Conservation (phyloP, 352 stramenopile species). For the Hyphochytrium catenoides region DNA sequence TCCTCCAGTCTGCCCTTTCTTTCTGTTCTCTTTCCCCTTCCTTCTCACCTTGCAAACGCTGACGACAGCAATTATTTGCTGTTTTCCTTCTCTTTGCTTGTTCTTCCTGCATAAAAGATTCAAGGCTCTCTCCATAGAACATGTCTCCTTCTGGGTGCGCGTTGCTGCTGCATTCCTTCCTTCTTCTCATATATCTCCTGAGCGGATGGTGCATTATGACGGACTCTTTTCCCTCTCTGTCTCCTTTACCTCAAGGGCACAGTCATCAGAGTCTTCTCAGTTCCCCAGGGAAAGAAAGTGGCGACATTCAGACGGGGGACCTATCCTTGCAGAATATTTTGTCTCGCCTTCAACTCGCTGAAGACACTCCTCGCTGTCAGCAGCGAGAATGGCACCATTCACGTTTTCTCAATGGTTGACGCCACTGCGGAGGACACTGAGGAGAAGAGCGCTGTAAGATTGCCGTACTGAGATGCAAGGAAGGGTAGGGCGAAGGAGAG, state of each 20-base stretch:
- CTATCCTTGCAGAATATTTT: conserved; percentile 85
- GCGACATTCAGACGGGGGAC: conserved; percentile 83
- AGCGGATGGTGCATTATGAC: too few species aligned
- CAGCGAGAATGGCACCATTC: conserved; percentile 85
- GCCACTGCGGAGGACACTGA: conserved; percentile 31
- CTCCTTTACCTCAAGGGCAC: too few species aligned
- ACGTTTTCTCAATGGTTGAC: conserved; percentile 75
- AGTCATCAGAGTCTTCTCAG: conserved; percentile 89
- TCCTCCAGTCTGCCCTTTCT: conserved; percentile 16
- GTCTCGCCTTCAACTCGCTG: conserved; percentile 80
- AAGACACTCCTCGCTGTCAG: conserved; percentile 79
- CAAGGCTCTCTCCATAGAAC: background rate
- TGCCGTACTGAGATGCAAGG: conserved; percentile 6
- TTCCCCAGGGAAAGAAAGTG: conserved; percentile 61
- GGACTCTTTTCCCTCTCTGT: background rate
- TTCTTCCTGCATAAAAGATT: background rate
- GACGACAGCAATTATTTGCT: conserved; percentile 1
- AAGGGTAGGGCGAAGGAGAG: conserved; percentile 1
- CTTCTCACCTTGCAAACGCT: background rate
- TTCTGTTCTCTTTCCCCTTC: conserved; percentile 2
- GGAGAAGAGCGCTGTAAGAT: conserved; percentile 21
- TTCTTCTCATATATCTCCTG: background rate
- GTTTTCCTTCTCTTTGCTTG: background rate
- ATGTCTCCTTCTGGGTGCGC: conserved; percentile 1
- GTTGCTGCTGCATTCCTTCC: background rate